phyloP scores from a whole-genome alignment of 345 rosid species.

The Eucalyptus paniculata region DNA sequence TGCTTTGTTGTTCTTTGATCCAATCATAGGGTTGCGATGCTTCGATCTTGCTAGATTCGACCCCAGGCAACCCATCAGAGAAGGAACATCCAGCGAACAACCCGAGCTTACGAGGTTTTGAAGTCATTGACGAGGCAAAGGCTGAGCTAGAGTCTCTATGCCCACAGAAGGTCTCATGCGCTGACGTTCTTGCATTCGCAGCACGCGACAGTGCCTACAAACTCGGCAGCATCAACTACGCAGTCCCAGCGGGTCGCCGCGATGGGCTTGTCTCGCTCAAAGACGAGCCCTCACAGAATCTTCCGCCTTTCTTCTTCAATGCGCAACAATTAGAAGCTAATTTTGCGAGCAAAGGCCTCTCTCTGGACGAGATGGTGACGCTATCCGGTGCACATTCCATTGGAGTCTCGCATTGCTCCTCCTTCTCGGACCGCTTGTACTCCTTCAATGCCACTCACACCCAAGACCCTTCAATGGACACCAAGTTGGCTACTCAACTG shows the following conservation, averaged over 20 bases:
- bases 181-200: neutral
- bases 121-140: neutral
- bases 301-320: neutral
- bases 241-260: slow-evolving; percentile 4
- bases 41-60: neutral
- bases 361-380: slow-evolving; percentile 9
- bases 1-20: neutral
- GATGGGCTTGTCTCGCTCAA: neutral
- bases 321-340: neutral
- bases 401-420: slow-evolving; percentile 7
- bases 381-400: slow-evolving; percentile 15
- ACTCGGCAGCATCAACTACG: neutral
- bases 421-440: slow-evolving; percentile 3
- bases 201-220: neutral
- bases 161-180: neutral
- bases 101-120: slow-evolving; percentile 1
- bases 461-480: slow-evolving; percentile 2
- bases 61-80: neutral
- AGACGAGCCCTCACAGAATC: neutral
- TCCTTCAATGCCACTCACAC: neutral
- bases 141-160: neutral
- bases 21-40: slow-evolving; percentile 7
- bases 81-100: neutral
- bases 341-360: slow-evolving; percentile 2
- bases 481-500: neutral